Evolutionary conservation across 495 filamentous ascomycete genomes (phyloP).

Genomic region (Arthonia radiata): DNA sequence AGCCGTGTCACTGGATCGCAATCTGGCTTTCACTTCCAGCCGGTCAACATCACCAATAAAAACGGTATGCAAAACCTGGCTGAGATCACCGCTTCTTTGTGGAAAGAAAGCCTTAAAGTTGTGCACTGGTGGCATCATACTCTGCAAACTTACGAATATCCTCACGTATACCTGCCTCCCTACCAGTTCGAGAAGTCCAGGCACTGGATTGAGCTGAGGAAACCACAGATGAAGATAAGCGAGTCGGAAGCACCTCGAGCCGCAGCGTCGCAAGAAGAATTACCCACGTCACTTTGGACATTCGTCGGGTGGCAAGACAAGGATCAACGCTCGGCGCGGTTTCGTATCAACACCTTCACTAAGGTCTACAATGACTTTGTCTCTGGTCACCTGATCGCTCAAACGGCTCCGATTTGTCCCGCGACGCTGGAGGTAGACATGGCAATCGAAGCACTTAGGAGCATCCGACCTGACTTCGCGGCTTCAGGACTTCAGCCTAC

Average conservation of each 20-base stretch:
- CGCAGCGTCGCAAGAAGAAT: slow-evolving; percentile 4
- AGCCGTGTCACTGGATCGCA: slow-evolving; percentile 1
- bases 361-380: slow-evolving; percentile 16
- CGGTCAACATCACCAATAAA: too few relatives aligned
- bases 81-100: slow-evolving; percentile 7
- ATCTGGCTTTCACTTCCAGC: slow-evolving; percentile 4
- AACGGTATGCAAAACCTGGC: slow-evolving; percentile 8
- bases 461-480: slow-evolving; percentile 13
- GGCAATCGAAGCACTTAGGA: slow-evolving; percentile 21
- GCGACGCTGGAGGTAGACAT: slow-evolving; percentile 22
- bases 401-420: slow-evolving; percentile 23
- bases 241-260: background rate
- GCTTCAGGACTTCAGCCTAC: slow-evolving; percentile 10
- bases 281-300: slow-evolving; percentile 12
- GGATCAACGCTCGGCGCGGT: slow-evolving; percentile 13
- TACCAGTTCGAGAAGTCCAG: slow-evolving; percentile 4
- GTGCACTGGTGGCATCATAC: too few relatives aligned
- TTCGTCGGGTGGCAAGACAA: slow-evolving; percentile 21
- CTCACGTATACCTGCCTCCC: too few relatives aligned
- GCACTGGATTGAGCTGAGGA: slow-evolving; percentile 5
- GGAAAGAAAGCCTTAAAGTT: slow-evolving; percentile 7
- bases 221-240: background rate
- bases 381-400: slow-evolving; percentile 19
- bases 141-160: too few relatives aligned
- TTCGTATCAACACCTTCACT: slow-evolving; percentile 22